Base-by-base conservation (phyloP, 805 yeast genomes). In the Lachancea fermentati region DNA sequence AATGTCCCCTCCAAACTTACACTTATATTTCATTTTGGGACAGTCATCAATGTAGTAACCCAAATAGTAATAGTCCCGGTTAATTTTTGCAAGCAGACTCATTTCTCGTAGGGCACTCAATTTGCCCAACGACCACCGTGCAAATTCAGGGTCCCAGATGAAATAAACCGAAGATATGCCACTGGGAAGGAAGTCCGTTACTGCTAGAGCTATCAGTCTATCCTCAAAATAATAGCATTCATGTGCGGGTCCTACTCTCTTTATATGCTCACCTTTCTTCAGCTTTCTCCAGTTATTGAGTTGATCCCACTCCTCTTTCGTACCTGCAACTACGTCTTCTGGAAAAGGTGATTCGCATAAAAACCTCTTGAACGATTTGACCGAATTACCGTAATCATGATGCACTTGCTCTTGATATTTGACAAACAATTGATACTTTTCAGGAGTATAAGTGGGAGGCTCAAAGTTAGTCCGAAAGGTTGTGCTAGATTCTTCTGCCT, bases 101-200 rank as follows among this genome's bases (percentile, higher is more conserved):
- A 85, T 63, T 53, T 88, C 97, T 30, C 84, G 62, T 19, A 87
- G 52, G 0, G 85, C 91, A 45, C 88, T 79, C 2, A 88, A 57
- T 18, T 85, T 85, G 0, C 97, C 97, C 22, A 88, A 58, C 0
- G 85, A 81, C 49, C 79, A 63, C 37, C 75, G 69, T 4, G 80
- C 78, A 54, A 70, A 81, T 39, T 79, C 89, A 0, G 94, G 93
- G 55, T 87, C 89, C 85, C 93, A 86, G 9, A 88, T 77, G 56
- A 89, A 84, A 57, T 89, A 88, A 1, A 89, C 89, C 0, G 95
- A 79, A 0, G 96, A 86, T 0, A 89, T 58, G 0, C 85, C 82
- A 18, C 75, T 60, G 0, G 95, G 95, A 25, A 89, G 59, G 15
- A 88, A 64, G 59, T 88, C 97, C 22, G 83, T 54, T 1, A 88